Evolutionary conservation across 345 rosid genomes (phyloP), one percentile per base, ranked within the genome.

Genomic region (Corchorus capsularis): DNA sequence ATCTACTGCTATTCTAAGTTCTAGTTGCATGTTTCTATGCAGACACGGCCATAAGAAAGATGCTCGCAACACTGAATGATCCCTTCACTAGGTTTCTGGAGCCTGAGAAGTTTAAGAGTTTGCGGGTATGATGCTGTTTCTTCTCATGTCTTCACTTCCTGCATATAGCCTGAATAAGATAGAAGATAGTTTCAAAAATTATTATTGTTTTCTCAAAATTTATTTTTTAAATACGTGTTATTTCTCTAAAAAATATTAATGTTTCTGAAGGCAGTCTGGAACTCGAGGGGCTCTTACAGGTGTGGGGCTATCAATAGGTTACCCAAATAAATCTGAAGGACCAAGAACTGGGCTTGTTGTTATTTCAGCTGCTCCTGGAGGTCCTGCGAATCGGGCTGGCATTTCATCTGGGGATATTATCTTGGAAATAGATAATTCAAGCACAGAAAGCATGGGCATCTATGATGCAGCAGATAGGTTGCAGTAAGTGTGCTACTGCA

Each of bases 191-290:
- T 8, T 61, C 37, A 47, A 39, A 13, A 69, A 43, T 75, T 60
- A 67, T 16, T 20, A 22, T 54, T 64, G 47, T 69, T 56, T 70
- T 52, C 47, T 72, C 56, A 0, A 3, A 49, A 61, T 11, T 50
- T 59, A 19, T n/a, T 67, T 50, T 5, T 63, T 37, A 27, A 27
- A 27, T 39, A 73, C 50, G 27, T 69, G 73, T 50, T 1, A 1
- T 47, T 19, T 74, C 62, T 67, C 57, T 81, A 65, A 83, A 81
- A 84, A 59, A 54, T 83, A 63, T 73, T 77, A 11, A 77, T 83
- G 79, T 80, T 82, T 82, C 79, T 89, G 93, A 95, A 93, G 98
- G 91, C 87, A 95, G 99, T 95, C 98, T 53, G 99, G 99, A 82
- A 93, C 97, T 80, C 90, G 87, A 90, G 97, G 98, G 63, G 89